phyloP scores from a whole-genome alignment of 257 asterid genomes.

The Gentiana straminea region DNA sequence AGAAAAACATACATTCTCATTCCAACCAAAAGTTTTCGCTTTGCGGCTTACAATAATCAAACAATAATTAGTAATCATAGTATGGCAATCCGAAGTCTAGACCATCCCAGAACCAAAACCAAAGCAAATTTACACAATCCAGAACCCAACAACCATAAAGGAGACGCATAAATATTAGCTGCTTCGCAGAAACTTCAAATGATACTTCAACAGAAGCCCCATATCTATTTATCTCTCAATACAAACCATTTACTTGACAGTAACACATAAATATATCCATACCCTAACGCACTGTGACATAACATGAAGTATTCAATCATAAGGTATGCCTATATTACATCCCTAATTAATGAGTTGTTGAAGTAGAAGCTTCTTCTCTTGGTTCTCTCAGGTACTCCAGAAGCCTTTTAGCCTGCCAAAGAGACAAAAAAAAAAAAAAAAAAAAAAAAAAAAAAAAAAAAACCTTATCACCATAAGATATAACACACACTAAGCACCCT shows the following conservation, averaged over 20 bases:
- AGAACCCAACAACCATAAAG: too few relatives aligned
- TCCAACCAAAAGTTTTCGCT: too few relatives aligned
- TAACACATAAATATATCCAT: constrained; percentile 37
- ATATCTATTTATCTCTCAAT: constrained; percentile 45
- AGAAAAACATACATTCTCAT: too few relatives aligned
- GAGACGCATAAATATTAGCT: constrained; percentile 24
- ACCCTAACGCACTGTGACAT: constrained; percentile 20
- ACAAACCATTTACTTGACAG: constrained; percentile 25
- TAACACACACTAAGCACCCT: too few relatives aligned
- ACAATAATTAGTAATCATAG: too few relatives aligned
- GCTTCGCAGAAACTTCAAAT: constrained; percentile 31
- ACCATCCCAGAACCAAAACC: too few relatives aligned
- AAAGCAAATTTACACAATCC: too few relatives aligned
- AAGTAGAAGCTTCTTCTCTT: constrained; percentile 77
- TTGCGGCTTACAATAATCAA: too few relatives aligned
- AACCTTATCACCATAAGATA: too few relatives aligned
- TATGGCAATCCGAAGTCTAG: too few relatives aligned
- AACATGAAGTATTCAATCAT: constrained; percentile 7
- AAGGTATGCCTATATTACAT: not conserved
- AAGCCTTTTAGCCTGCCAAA: constrained; percentile 78
- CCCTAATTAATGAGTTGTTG: constrained; percentile 32
- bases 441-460: not conserved
- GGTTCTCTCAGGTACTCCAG: constrained; percentile 90
- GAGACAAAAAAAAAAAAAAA: not conserved
- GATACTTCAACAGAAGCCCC: constrained; percentile 9